Base-by-base conservation (phyloP, 345 rosid species). In the Populus simonii region DNA sequence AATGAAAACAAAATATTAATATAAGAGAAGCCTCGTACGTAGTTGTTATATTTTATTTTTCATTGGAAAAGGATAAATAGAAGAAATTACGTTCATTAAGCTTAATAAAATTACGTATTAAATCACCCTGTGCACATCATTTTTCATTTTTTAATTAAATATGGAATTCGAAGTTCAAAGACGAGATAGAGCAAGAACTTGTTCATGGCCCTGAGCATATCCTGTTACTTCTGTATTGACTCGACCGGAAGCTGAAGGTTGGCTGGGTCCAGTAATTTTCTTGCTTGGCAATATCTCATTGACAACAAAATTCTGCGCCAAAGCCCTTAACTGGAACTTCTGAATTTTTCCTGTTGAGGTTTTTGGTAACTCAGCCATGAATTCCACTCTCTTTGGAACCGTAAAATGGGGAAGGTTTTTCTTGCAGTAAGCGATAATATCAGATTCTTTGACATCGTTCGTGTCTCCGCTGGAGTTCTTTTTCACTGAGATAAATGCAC, bases 311-410 rank as follows among this genome's bases (percentile, higher is more conserved):
- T 17, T 67, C 83, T 83, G 53, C 1, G 89, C 88, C 77, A 77
- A 22, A 6, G 10, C 78, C 73, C 89, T 77, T 29, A 87, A 75
- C 79, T 80, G 81, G 43, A 68, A 41, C 68, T 87, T 87, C 51
- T 78, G 82, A 49, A 87, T 83, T 61, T 87, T 87, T 10, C 86
- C 86, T 20, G 86, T 87, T 0, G 86, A 6, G 6, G 76, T 81
- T 83, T 87, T 87, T 0, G 89, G 89, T 13, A 87, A 57, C 73
- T 83, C 85, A 17, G 53, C 36, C 77, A 81, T 11, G 79, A 87
- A 77, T 47, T 49, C 85, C 33, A 87, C 89, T 81, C 70, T 79
- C 77, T 87, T 87, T 7, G 89, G 89, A 61, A 83, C 83, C 89
- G 81, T 87, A 72, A 70, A 87, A 39, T 31, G 73, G 8, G 89